phyloP scores from a whole-genome alignment of 805 yeast species.

The Spathaspora gorwiae region DNA sequence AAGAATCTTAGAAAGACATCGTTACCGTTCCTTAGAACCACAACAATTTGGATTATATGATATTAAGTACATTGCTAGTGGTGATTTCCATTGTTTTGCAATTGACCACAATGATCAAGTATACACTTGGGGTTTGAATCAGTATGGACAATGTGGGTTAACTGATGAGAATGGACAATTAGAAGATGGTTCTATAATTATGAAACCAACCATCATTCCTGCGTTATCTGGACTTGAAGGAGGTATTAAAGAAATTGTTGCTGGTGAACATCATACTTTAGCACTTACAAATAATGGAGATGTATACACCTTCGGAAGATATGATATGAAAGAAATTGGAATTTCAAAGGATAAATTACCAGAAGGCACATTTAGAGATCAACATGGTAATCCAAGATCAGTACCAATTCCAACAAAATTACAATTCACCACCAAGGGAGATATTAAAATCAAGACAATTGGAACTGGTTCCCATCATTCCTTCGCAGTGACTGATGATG shows the following conservation, averaged over 20 bases:
- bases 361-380: conserved; percentile 68
- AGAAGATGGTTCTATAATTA: conserved; percentile 80
- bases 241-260: conserved; percentile 59
- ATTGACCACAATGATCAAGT: conserved; percentile 68
- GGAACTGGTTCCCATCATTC: conserved; percentile 93
- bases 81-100: conserved; percentile 96
- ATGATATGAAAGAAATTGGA: conserved; percentile 92
- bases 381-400: conserved; percentile 74
- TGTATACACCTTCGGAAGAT: conserved; percentile 82
- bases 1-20: conserved; percentile 72
- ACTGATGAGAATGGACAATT: conserved; percentile 57
- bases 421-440: conserved; percentile 28
- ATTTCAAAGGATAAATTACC: conserved; percentile 65
- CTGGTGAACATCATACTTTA: conserved; percentile 93
- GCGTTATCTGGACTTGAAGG: conserved; percentile 47
- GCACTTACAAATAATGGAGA: conserved; percentile 72
- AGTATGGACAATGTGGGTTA: conserved; percentile 91
- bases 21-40: conserved; percentile 70
- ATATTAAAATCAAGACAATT: conserved; percentile 37
- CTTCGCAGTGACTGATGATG: conserved; percentile 77
- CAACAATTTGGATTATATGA: conserved; percentile 79
- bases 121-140: conserved; percentile 92
- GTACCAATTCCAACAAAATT: conserved; percentile 81
- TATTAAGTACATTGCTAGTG: conserved; percentile 78
- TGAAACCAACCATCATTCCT: conserved; percentile 71